Percentiles rank a stretch among this genome's conserved stretches.
Conservation (phyloP, 345 rosid species). For the Brassica napus region Da-Ae NC_063446.1:11145501-11146000, state of each 20-base stretch:
- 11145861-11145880: conserved; percentile 47
- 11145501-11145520: no score
- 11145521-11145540: conserved; percentile 65
- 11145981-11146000: background rate
- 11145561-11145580: conserved; percentile 50
- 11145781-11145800: conserved; percentile 61
- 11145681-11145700: conserved; percentile 52
- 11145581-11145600: conserved; percentile 58
- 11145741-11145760: conserved; percentile 59
- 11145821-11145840: conserved; percentile 55
- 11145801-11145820: conserved; percentile 71
- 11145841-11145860: conserved; percentile 35
- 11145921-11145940: background rate
- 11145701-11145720: conserved; percentile 56
- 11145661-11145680: conserved; percentile 64
- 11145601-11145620: conserved; percentile 49
- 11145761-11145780: conserved; percentile 45
- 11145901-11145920: conserved; percentile 33
- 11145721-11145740: conserved; percentile 60
- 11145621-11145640: conserved; percentile 62
- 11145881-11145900: conserved; percentile 50
- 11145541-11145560: conserved; percentile 58
- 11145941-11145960: background rate
- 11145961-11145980: background rate
- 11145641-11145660: conserved; percentile 60